Base-by-base conservation (phyloP, 2,329 filamentous ascomycete genomes). In the Microdochium nivale region DNA sequence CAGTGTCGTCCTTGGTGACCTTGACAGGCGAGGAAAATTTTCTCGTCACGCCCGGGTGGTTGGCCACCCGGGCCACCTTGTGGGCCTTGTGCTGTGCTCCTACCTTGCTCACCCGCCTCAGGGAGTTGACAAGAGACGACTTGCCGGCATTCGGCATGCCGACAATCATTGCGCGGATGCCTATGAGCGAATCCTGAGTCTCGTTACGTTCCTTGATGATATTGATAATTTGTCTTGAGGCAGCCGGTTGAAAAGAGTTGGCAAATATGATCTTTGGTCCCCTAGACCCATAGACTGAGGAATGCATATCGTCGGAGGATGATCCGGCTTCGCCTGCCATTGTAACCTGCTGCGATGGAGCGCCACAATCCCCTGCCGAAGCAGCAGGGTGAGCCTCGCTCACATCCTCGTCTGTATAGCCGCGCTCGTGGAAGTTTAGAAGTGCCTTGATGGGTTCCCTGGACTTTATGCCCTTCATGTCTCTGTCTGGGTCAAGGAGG, bases 131-230 rank as follows among this genome's bases (percentile, higher is more conserved):
- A n/a, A 99, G 76, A 1, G 91, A 90, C 47, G 89, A 95, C 70
- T 99, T 99, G 33, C 94, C 94, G 0, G 96, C 89, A 65, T 99
- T 99, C 33, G 94, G 94, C 91, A 99, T 96, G 51, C 94, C 94
- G 14, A 97, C 91, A 1, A 97, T 81, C 67, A 99, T 80, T 52
- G 90, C 81, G 48, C 90, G 82, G 59, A 90, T 79, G n/a, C 90
- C 91, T 8, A 88, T 84, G n/a, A 97, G 71, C 23, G 80, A 80
- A 59, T 83, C 74, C 27, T 68, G 65, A 25, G 69, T 64, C n/a
- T 62, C 56, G 24, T 78, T 77, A 55, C 79, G 72, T 3, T 69
- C 62, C 53, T 76, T 77, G 51, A 83, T 71, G 52, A 73, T 72
- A 3, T 44, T 24, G 40, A 44, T 44, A 7, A 44, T 19, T 5